Evolutionary conservation across 768 basidiomycete species (phyloP).

Genomic region (Amanita fuliginea): DNA sequence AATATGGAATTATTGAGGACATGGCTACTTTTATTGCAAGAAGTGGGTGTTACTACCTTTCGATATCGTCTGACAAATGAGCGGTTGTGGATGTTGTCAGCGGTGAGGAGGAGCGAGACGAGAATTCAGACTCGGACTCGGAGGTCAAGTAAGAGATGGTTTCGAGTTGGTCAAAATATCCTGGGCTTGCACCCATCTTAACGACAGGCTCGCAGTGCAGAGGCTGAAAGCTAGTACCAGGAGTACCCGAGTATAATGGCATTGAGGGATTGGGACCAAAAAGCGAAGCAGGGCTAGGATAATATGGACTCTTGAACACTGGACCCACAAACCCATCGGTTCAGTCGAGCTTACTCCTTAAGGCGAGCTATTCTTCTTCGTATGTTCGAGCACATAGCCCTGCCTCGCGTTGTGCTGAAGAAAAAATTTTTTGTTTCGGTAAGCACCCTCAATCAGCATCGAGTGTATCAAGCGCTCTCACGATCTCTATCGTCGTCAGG

Average conservation of each 20-base stretch:
- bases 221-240: background rate
- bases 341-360: constrained; percentile 1
- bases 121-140: background rate
- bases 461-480: background rate
- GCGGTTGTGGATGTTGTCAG: background rate
- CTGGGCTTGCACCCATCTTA: background rate
- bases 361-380: background rate
- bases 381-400: background rate
- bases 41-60: background rate
- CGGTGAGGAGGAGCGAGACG: background rate
- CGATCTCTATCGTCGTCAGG: background rate
- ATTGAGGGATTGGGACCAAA: background rate
- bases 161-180: background rate
- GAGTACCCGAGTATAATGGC: background rate
- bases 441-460: background rate
- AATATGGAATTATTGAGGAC: background rate
- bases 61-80: background rate
- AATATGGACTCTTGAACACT: background rate
- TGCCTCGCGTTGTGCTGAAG: constrained; percentile 1
- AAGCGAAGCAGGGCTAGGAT: background rate
- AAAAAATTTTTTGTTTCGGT: constrained; percentile 1
- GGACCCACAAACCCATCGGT: constrained; percentile 5
- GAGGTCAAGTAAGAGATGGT: background rate
- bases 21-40: background rate
- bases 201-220: background rate